These are phyloP conservation scores for Wallacemonas sp. DNA, from an alignment of 208 protist genomes.

Conservation along the genomic window DNA sequence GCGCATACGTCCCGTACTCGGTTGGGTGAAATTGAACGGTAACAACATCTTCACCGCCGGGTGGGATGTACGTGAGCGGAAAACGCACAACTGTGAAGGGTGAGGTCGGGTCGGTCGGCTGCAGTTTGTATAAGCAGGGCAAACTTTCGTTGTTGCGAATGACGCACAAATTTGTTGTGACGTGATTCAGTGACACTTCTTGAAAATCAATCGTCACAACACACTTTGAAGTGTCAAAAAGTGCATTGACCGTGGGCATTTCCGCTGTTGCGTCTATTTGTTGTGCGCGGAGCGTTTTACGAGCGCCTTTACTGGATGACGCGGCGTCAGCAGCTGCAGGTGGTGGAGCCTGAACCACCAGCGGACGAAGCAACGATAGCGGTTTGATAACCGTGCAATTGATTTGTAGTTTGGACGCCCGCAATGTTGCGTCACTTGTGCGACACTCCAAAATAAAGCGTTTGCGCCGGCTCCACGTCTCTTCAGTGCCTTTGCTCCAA, in stretches of 20 bases:
- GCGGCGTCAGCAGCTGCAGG: not conserved
- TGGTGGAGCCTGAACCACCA: not conserved
- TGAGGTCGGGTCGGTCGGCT: slow-evolving; percentile 54
- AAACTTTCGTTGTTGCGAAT: slow-evolving; percentile 40
- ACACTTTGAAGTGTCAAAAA: slow-evolving; percentile 3
- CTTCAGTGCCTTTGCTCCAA: slow-evolving; percentile 29
- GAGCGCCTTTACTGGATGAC: not conserved
- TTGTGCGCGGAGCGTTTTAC: not conserved
- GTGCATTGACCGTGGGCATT: not conserved
- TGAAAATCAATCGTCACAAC: slow-evolving; percentile 50
- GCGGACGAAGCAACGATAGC: slow-evolving; percentile 1
- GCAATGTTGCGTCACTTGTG: not conserved
- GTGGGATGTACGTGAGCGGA: slow-evolving; percentile 27
- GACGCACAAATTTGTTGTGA: slow-evolving; percentile 34
- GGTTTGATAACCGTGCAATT: slow-evolving; percentile 43
- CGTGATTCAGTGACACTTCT: slow-evolving; percentile 59
- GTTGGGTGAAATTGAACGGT: slow-evolving; percentile 55
- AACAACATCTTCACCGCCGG: slow-evolving; percentile 33
- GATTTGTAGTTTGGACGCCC: slow-evolving; percentile 32
- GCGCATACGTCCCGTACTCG: slow-evolving; percentile 57
- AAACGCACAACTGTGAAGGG: slow-evolving; percentile 56
- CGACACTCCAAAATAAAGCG: slow-evolving; percentile 35
- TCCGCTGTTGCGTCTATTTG: not conserved
- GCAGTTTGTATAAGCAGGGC: slow-evolving; percentile 35
- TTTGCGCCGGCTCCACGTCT: slow-evolving; percentile 35